Percentiles rank a stretch among this genome's conserved stretches.
Conservation (phyloP, 441 rosid species). For the Populus tomentosa region DNA sequence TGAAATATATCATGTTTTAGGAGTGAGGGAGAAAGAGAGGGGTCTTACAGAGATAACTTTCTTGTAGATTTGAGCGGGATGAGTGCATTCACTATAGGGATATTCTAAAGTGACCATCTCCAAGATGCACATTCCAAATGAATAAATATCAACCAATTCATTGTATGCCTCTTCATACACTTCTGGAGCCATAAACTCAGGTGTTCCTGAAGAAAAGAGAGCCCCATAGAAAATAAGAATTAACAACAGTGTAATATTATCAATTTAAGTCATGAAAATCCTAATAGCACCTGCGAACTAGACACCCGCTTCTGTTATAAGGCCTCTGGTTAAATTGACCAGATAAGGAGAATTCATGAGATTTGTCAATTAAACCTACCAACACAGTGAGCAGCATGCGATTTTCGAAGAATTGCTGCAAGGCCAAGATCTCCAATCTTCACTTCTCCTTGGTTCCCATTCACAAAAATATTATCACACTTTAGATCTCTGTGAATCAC, state of each 20-base stretch:
- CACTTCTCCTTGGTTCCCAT: slow-evolving; percentile 57
- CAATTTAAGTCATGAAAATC: not conserved
- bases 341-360: not conserved
- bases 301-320: not conserved
- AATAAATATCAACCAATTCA: slow-evolving; percentile 88
- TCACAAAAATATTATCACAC: slow-evolving; percentile 92
- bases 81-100: slow-evolving; percentile 88
- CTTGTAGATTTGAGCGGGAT: slow-evolving; percentile 96
- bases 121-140: slow-evolving; percentile 95
- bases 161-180: slow-evolving; percentile 89
- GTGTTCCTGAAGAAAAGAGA: slow-evolving; percentile 61
- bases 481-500: slow-evolving; percentile 98
- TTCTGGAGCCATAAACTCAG: slow-evolving; percentile 99
- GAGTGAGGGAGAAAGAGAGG: not conserved
- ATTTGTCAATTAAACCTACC: slow-evolving; percentile 42
- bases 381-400: slow-evolving; percentile 89
- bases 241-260: not conserved
- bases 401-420: slow-evolving; percentile 79
- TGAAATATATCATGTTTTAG: slow-evolving; percentile 3
- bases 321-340: not conserved
- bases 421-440: slow-evolving; percentile 85
- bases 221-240: slow-evolving; percentile 2
- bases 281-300: not conserved
- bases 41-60: slow-evolving; percentile 87
- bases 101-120: slow-evolving; percentile 96